Evolutionary conservation across 2,329 filamentous ascomycete species (phyloP).

Genomic region (Arachnopeziza araneosa): DNA sequence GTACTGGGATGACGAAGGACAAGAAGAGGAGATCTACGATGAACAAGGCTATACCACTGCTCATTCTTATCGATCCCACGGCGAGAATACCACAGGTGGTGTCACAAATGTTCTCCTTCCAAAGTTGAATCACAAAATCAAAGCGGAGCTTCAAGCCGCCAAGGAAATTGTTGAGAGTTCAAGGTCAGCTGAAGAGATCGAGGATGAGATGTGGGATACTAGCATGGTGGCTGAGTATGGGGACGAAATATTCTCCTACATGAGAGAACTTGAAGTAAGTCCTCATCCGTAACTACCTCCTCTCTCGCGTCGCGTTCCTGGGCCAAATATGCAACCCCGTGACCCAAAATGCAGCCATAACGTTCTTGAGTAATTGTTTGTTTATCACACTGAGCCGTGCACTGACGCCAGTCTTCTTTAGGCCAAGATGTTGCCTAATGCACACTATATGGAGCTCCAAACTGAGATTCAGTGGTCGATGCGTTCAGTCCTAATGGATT

Average conservation of each 20-base stretch:
- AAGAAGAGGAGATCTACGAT: conserved; percentile 64
- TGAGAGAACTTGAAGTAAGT: conserved; percentile 77
- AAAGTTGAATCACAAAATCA: conserved; percentile 60
- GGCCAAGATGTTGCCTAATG: conserved; percentile 77
- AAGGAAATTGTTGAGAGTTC: conserved; percentile 25
- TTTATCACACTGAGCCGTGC: conserved; percentile 7
- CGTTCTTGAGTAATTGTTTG: conserved; percentile 4
- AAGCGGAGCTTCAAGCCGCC: conserved; percentile 66
- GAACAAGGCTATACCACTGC: conserved; percentile 70
- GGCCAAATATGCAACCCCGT: conserved; percentile 3
- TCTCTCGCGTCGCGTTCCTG: conserved; percentile 6
- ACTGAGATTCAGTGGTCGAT: conserved; percentile 99
- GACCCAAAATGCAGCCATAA: conserved; percentile 7
- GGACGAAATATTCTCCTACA: conserved; percentile 91
- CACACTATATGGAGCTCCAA: conserved; percentile 95
- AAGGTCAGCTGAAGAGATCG: conserved; percentile 63
- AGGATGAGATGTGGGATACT: conserved; percentile 88
- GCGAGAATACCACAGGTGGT: conserved; percentile 65
- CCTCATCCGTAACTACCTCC: neutral
- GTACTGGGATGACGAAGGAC: conserved; percentile 56
- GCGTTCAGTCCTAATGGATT: conserved; percentile 95
- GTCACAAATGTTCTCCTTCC: conserved; percentile 65
- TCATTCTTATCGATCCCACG: conserved; percentile 69
- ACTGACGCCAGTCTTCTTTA: conserved; percentile 34
- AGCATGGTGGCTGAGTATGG: conserved; percentile 98